Evolutionary conservation across 2,329 filamentous ascomycete species (phyloP), one percentile per base, ranked within the genome.

Genomic region (Cytospora piceae): DNA sequence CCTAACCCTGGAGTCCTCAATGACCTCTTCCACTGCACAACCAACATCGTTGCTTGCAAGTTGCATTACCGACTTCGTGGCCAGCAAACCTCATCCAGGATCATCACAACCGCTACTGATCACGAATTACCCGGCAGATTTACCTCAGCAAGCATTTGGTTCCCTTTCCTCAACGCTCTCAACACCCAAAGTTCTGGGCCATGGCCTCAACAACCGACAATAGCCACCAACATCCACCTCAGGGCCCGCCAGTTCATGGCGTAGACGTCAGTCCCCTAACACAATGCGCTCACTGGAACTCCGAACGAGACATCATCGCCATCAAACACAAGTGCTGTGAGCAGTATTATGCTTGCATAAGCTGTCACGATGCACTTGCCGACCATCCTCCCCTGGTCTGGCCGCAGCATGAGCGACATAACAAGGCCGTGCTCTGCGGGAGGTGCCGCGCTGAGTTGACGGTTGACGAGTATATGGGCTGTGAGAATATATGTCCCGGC

Each of bases 281-380:
- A 12, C 67, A 71, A 60, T 72, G 71, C 49, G 58, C 63, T 22
- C 71, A 72, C 59, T 72, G 71, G 71, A 65, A 72, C 29, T 72
- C 71, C 3, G 64, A 67, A 4, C 68, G 62, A 53, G 71, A 72
- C 54, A 67, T 72, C 53, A 71, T 72, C 31, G 71, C 71, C 60
- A 72, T 72, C 46, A 68, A 65, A 24, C 71, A 72, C 66, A 67
- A 63, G 49, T 72, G 71, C 68, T 72, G 71, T 54, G 64, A 61
- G n/a, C 49, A 70, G 4, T 72, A 71, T 60, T 71, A 71, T 61
- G 71, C 71, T 52, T 72, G 71, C 59, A 69, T 69, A 52, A 68
- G 66, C 66, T 72, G 71, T 52, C 71, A 72, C 56, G 67, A 70
- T 6, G 70, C 65, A 0, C 22, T 70, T 29, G 69, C 66, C 20